Evolutionary conservation across 1,284 basidiomycete species (phyloP).

Genomic region (Cutaneotrichosporon mucoides): DNA sequence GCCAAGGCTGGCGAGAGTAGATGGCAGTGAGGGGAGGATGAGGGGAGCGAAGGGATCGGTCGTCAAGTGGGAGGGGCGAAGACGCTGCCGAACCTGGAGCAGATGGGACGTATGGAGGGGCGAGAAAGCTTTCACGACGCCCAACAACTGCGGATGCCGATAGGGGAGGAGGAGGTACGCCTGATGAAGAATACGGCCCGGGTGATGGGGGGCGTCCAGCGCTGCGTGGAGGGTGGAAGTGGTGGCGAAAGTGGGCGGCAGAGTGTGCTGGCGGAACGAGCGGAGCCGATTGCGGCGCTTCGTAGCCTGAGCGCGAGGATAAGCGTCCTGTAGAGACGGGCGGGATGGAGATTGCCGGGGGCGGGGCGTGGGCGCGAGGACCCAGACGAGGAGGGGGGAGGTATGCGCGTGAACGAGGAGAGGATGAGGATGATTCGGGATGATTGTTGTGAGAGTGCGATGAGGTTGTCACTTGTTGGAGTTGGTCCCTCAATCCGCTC

Average conservation of each 20-base stretch:
- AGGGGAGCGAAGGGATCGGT: constrained; percentile 38
- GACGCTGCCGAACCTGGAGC: constrained; percentile 21
- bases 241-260: constrained; percentile 8
- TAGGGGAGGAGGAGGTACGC: neutral
- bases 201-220: constrained; percentile 9
- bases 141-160: neutral
- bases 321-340: neutral
- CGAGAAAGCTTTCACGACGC: constrained; percentile 8
- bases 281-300: constrained; percentile 12
- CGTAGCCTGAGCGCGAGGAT: neutral
- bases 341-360: constrained; percentile 15
- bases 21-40: constrained; percentile 43
- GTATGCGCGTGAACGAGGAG: constrained; percentile 4
- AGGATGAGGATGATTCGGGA: constrained; percentile 1
- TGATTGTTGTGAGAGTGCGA: neutral
- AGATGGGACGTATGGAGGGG: constrained; percentile 5
- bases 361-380: constrained; percentile 11
- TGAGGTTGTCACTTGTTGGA: neutral
- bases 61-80: constrained; percentile 17
- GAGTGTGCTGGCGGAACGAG: constrained; percentile 10
- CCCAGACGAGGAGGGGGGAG: constrained; percentile 11
- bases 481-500: neutral
- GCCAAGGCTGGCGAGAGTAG: constrained; percentile 22
- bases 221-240: constrained; percentile 9
- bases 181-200: neutral